These are phyloP conservation scores for Alternaria tenuissima DNA, from an alignment of 2,329 filamentous ascomycete species.

Conservation along the genomic window DNA sequence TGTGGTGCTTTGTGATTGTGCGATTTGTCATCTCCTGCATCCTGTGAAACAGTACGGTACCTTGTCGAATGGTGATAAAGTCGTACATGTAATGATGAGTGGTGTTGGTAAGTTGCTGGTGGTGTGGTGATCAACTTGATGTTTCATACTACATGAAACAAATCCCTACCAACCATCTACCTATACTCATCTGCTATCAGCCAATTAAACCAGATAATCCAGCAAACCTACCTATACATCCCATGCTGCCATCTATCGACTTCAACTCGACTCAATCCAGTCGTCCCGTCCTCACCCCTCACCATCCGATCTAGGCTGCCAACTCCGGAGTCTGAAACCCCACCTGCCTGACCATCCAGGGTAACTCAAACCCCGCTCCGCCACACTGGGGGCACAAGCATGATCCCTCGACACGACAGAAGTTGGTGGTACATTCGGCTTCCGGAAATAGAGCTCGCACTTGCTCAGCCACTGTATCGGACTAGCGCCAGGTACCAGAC, in stretches of 20 bases:
- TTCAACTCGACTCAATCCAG: not conserved
- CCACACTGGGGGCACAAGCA: not conserved
- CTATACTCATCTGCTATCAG: not conserved
- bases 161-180: not conserved
- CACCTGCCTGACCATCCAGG: constrained; percentile 2
- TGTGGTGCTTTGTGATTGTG: not conserved
- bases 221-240: not conserved
- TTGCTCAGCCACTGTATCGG: not conserved
- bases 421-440: not conserved
- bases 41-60: not conserved
- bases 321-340: not conserved
- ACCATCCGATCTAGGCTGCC: not conserved
- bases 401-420: not conserved
- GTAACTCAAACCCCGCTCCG: not conserved
- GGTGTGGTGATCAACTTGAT: not conserved
- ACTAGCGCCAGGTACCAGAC: not conserved
- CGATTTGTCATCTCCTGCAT: not conserved
- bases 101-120: not conserved
- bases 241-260: not conserved
- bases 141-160: not conserved
- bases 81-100: not conserved
- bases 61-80: not conserved
- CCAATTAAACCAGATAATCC: not conserved
- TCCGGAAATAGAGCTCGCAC: not conserved
- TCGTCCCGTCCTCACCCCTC: not conserved